Conservation (phyloP, 1,284 basidiomycete species). For the Apiotrichum akiyoshidainum region DNA sequence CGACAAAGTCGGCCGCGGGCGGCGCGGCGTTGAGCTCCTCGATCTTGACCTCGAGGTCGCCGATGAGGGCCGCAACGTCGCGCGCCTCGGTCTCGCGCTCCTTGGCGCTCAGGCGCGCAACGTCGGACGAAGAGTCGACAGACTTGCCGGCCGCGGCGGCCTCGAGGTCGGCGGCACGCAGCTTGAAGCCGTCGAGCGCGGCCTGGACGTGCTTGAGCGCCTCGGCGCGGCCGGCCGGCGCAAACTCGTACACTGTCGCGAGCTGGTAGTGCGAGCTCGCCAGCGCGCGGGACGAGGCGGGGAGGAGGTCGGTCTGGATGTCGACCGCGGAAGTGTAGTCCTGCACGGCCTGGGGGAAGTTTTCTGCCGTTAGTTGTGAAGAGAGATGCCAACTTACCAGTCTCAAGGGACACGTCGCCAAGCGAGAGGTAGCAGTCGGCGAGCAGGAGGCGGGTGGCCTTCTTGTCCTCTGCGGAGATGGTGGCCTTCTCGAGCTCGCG, state of each 20-base stretch:
- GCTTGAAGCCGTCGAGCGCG: slow-evolving; percentile 70
- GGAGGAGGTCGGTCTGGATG: slow-evolving; percentile 68
- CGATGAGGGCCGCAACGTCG: slow-evolving; percentile 69
- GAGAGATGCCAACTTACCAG: slow-evolving; percentile 57
- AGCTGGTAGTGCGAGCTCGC: slow-evolving; percentile 87
- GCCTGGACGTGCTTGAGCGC: slow-evolving; percentile 73
- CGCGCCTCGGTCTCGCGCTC: slow-evolving; percentile 73
- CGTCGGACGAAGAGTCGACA: slow-evolving; percentile 44
- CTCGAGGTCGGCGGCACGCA: slow-evolving; percentile 63
- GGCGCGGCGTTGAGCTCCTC: slow-evolving; percentile 81
- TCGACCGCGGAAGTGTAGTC: slow-evolving; percentile 72
- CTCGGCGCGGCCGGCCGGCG: slow-evolving; percentile 68
- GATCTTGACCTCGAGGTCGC: slow-evolving; percentile 79
- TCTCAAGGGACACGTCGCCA: slow-evolving; percentile 84
- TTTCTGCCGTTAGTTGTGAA: slow-evolving; percentile 58
- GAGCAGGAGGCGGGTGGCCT: slow-evolving; percentile 59
- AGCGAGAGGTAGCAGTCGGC: slow-evolving; percentile 79
- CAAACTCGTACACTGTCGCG: slow-evolving; percentile 78
- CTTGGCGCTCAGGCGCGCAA: slow-evolving; percentile 56
- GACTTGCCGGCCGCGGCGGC: slow-evolving; percentile 43
- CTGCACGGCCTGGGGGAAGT: slow-evolving; percentile 82
- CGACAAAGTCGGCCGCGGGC: slow-evolving; percentile 54
- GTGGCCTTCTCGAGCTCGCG: slow-evolving; percentile 53
- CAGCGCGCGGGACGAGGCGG: slow-evolving; percentile 74
- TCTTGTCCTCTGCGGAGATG: slow-evolving; percentile 32